Evolutionary conservation across 2,329 filamentous ascomycete genomes (phyloP).

Genomic region (Diplodia scrobiculata): DNA sequence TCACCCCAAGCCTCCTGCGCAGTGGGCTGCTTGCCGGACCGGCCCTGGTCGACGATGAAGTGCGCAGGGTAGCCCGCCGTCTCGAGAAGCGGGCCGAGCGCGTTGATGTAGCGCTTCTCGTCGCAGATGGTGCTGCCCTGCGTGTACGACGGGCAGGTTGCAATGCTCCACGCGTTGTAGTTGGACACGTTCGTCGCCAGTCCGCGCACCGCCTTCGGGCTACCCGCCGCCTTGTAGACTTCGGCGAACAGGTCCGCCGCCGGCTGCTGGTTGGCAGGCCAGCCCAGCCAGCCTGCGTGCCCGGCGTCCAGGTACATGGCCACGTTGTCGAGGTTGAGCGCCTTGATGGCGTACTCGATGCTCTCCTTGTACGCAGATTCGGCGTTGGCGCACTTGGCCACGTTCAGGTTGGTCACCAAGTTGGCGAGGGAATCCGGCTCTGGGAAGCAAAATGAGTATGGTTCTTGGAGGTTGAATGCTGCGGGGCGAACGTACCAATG

Average conservation of each 20-base stretch:
- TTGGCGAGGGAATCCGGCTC: constrained; percentile 65
- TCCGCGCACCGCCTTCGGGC: constrained; percentile 54
- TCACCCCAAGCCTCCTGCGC: constrained; percentile 61
- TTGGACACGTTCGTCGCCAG: constrained; percentile 62
- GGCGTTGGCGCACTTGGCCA: constrained; percentile 58
- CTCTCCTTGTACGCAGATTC: constrained; percentile 59
- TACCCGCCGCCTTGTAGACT: constrained; percentile 53
- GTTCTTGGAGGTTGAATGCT: background rate
- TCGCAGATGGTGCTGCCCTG: constrained; percentile 55
- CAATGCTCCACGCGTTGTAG: constrained; percentile 59
- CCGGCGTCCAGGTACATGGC: constrained; percentile 66
- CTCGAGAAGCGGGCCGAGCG: constrained; percentile 53
- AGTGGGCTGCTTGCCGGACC: constrained; percentile 64
- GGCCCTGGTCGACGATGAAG: constrained; percentile 59
- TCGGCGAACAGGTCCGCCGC: constrained; percentile 53
- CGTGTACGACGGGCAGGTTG: constrained; percentile 51
- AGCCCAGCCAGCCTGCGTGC: constrained; percentile 67
- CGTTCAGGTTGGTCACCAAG: constrained; percentile 61
- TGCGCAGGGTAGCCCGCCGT: constrained; percentile 55
- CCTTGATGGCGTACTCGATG: constrained; percentile 58
- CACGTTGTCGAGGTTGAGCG: constrained; percentile 63
- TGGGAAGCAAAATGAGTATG: background rate
- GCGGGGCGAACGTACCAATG: constrained; percentile 45
- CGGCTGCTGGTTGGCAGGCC: constrained; percentile 60
- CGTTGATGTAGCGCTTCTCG: constrained; percentile 57